Percentiles rank a stretch among this genome's conserved stretches.
phyloP scores from a whole-genome alignment of 805 yeast species.

The Wickerhamomyces queroliae region DNA sequence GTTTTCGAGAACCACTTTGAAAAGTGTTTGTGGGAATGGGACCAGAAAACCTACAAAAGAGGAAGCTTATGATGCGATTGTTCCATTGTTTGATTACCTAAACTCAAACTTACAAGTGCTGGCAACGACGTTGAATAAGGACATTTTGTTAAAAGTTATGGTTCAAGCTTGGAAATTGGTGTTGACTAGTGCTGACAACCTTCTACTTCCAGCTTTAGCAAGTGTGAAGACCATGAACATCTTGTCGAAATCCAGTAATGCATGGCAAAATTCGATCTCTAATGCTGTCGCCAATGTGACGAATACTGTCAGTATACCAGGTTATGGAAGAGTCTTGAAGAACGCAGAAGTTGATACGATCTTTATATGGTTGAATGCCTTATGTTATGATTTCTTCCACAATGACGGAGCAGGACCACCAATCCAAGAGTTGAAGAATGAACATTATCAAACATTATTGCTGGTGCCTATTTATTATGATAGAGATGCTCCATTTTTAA shows the following conservation, averaged over 20 bases:
- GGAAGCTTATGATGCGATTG: slow-evolving; percentile 56
- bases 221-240: slow-evolving; percentile 27
- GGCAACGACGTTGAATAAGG: slow-evolving; percentile 51
- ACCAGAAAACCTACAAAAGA: slow-evolving; percentile 35
- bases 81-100: slow-evolving; percentile 69
- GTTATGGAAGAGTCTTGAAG: slow-evolving; percentile 51
- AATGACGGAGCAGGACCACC: slow-evolving; percentile 81
- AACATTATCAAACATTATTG: slow-evolving; percentile 57
- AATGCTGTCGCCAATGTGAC: slow-evolving; percentile 48
- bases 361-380: slow-evolving; percentile 59
- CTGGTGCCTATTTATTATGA: slow-evolving; percentile 64
- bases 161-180: slow-evolving; percentile 77
- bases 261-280: slow-evolving; percentile 36
- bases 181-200: slow-evolving; percentile 58
- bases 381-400: slow-evolving; percentile 72
- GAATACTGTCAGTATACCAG: slow-evolving; percentile 28
- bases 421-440: slow-evolving; percentile 52
- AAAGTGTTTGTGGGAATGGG: slow-evolving; percentile 50
- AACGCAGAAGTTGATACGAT: slow-evolving; percentile 60
- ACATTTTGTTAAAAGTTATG: slow-evolving; percentile 58
- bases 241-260: slow-evolving; percentile 23
- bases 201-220: slow-evolving; percentile 69
- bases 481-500: slow-evolving; percentile 38
- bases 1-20: slow-evolving; percentile 53
- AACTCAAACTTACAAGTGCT: slow-evolving; percentile 62